These are phyloP conservation scores for Cryptococcus wingfieldii DNA, from an alignment of 1,284 basidiomycete species.

Conservation along the genomic window DNA sequence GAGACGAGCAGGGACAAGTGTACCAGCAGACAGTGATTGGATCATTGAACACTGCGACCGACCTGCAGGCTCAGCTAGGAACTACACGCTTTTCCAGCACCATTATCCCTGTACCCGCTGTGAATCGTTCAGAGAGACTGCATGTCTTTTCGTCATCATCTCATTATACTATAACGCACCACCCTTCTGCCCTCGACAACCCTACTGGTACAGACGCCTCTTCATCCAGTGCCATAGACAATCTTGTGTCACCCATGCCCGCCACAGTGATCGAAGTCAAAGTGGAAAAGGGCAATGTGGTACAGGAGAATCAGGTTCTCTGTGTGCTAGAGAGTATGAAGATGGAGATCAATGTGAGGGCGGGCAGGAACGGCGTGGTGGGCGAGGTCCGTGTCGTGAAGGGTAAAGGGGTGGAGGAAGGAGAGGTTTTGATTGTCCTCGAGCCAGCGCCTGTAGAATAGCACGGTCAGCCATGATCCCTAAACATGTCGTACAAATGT, in stretches of 20 bases:
- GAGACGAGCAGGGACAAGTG: neutral
- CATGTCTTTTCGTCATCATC: constrained; percentile 29
- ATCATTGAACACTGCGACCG: constrained; percentile 19
- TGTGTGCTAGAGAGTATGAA: constrained; percentile 94
- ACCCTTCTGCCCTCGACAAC: constrained; percentile 6
- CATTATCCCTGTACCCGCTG: constrained; percentile 25
- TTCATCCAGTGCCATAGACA: constrained; percentile 12
- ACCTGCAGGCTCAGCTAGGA: constrained; percentile 18
- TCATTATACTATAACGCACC: constrained; percentile 25
- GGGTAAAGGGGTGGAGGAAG: constrained; percentile 86
- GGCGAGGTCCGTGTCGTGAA: constrained; percentile 67
- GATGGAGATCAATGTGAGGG: constrained; percentile 81
- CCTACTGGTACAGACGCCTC: constrained; percentile 1
- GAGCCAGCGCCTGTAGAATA: constrained; percentile 13
- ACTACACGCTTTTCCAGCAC: constrained; percentile 18
- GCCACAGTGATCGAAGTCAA: constrained; percentile 80
- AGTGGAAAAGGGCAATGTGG: constrained; percentile 67
- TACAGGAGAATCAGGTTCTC: constrained; percentile 73
- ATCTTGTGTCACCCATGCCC: constrained; percentile 67
- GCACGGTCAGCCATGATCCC: neutral
- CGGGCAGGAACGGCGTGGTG: constrained; percentile 64
- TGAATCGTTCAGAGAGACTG: constrained; percentile 22
- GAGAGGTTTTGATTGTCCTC: constrained; percentile 64
- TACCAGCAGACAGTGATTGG: neutral
- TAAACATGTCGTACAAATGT: neutral